These are phyloP conservation scores for Rhizopogon vulgaris DNA, from an alignment of 768 basidiomycete genomes.

Conservation along the genomic window DNA sequence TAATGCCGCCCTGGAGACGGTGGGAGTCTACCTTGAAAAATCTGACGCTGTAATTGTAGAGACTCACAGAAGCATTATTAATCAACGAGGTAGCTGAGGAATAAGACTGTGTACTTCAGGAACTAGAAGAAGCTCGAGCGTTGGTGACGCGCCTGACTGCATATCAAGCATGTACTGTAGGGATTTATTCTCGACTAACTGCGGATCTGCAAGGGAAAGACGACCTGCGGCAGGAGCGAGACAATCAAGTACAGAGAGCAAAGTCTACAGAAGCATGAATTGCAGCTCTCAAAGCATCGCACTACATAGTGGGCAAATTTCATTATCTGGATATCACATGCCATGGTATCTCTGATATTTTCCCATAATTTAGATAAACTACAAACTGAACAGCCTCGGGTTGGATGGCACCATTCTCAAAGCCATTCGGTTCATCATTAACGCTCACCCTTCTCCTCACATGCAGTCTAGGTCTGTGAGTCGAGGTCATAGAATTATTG, in stretches of 20 bases:
- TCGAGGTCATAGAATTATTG: conserved; percentile 17
- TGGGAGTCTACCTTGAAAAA: background rate
- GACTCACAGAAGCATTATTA: conserved; percentile 70
- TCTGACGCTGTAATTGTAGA: conserved; percentile 33
- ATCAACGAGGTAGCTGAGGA: conserved; percentile 79
- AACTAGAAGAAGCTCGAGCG: conserved; percentile 68
- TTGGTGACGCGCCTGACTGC: conserved; percentile 62
- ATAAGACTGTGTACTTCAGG: conserved; percentile 64
- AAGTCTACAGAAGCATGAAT: conserved; percentile 63
- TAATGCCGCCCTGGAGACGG: conserved; percentile 51
- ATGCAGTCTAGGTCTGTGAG: conserved; percentile 22
- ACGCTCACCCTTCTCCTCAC: conserved; percentile 11
- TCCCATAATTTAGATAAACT: conserved; percentile 48
- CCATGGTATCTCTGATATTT: background rate
- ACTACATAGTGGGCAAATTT: conserved; percentile 42
- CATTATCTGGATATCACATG: background rate
- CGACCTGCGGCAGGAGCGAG: conserved; percentile 79
- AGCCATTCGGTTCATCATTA: conserved; percentile 53
- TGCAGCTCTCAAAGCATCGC: conserved; percentile 58
- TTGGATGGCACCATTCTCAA: conserved; percentile 87
- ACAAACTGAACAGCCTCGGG: conserved; percentile 50
- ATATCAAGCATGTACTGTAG: conserved; percentile 64
- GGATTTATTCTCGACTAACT: conserved; percentile 62
- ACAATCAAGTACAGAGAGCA: conserved; percentile 61
- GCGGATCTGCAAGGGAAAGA: conserved; percentile 70